Base-by-base conservation (phyloP, 2,329 filamentous ascomycete species). In the Trichoderma sp. region DNA sequence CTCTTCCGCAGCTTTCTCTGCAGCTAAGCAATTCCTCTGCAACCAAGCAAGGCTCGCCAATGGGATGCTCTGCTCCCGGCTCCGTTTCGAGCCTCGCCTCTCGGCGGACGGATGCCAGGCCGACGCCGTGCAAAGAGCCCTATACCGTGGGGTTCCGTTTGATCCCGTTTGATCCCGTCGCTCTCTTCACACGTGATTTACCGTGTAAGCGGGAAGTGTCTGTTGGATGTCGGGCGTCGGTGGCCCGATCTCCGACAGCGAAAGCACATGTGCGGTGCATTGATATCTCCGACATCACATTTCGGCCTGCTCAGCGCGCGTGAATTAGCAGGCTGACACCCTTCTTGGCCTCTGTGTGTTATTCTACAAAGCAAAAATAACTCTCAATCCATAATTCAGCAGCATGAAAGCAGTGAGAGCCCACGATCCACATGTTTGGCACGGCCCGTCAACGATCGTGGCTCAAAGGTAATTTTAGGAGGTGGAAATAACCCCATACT, bases 41-140 rank as follows among this genome's bases (percentile, higher is more conserved):
- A 32, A 34, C 24, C 55, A 21, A 16, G 51, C 52, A 32, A 65
- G 60, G 60, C 60, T 64, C 49, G 14, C 60, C 60, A 54, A 64
- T 55, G 32, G 49, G 49, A n/a, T 28, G 24, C 28, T 32, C 30
- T 54, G 18, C 32, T 43, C 16, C 32, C 32, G n/a, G 4, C 14
- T 24, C 30, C 43, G 13, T 21, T 8, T 55, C 24, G 10, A 43
- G 60, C 49, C 60, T 64, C 54, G 49, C 49, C 7, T 11, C 28
- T 26, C 60, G 37, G 46, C 60, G 60, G 60, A 49, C 46, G 46
- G 37, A 11, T 30, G 30, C 32, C 49, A 37, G 10, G 30, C 49
- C 49, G 46, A 34, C 16, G 16, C 54, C 54, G 28, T n/a, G 54
- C 39, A 28, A 34, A 54, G 24, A 28, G 51, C 51, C 24, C 24